Evolutionary conservation across 805 yeast species (phyloP), one percentile per base, ranked within the genome.

Genomic region (Lipomyces spencermartinsiae): DNA sequence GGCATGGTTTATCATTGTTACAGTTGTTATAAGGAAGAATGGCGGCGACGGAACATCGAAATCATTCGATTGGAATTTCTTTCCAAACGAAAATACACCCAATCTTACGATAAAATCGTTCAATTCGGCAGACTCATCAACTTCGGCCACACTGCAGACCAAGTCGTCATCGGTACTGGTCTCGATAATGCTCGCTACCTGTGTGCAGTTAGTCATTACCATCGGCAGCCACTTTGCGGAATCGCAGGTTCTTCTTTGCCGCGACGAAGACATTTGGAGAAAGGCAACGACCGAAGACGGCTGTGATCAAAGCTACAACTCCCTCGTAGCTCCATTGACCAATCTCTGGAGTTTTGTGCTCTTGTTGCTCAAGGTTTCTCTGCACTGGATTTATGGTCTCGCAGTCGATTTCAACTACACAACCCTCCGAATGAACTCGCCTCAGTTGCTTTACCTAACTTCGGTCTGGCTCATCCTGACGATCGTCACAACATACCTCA

Each of bases 321-420:
- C 49, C 10, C 37, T 60, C 10, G 33, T 60, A 10, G 57, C 49
- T 9, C n/a, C 62, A 14, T 31, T 60, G n/a, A 34, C 16, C n/a
- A 31, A 29, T n/a, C 35, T 56, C 58, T 31, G 57, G 12, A 12
- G 57, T 10, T 16, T 60, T 5, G n/a, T 33, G n/a, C 55, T 60
- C n/a, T 9, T 29, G 7, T 1, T 60, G 14, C 53, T 19, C n/a
- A 60, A 60, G n/a, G 43, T 56, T 6, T 22, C 53, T 7, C n/a
- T 60, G 31, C 62, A 60, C 49, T 60, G 62, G 62, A 33, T 60
- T 46, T 61, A 53, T 25, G 58, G 63, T 31, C 37, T 53, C 58
- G 54, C 63, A 19, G 16, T 61, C 34, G 51, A 33, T 19, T 22
- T 35, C 43, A 25, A 53, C 51, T 31, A 14, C 8, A 14, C 29